phyloP scores from a whole-genome alignment of 176 grass and related monocot species.

The Zoysia pacifica region DNA sequence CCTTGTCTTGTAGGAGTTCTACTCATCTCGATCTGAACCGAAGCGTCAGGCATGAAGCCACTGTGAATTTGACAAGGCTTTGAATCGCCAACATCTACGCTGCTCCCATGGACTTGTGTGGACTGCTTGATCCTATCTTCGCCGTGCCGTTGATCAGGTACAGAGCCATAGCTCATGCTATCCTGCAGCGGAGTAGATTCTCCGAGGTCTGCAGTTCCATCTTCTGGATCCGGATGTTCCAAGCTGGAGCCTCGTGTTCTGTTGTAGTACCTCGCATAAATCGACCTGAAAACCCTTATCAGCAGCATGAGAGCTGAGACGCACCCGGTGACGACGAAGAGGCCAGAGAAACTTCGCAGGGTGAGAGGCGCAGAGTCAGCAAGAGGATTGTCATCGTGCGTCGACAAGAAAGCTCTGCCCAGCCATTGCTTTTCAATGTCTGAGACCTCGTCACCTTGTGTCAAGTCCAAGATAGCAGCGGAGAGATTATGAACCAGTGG shows the following conservation, averaged over 20 bases:
- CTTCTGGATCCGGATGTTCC: neutral
- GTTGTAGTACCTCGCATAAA: constrained; percentile 31
- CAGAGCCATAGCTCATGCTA: neutral
- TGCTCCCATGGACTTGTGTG: neutral
- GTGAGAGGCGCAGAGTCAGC: constrained; percentile 33
- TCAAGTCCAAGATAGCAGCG: constrained; percentile 50
- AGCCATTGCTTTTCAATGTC: constrained; percentile 51
- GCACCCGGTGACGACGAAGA: constrained; percentile 50
- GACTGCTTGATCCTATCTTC: neutral
- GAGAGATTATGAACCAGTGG: constrained; percentile 54
- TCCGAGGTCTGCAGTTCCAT: neutral
- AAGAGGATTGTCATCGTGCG: neutral
- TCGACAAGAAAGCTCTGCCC: neutral
- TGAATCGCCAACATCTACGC: neutral
- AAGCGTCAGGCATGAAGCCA: neutral
- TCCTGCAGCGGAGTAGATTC: neutral
- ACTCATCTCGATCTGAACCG: neutral
- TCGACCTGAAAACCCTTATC: neutral
- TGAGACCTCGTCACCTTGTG: constrained; percentile 30
- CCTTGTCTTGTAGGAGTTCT: neutral
- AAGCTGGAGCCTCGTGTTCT: neutral
- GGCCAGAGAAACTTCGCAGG: constrained; percentile 51
- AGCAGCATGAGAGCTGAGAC: constrained; percentile 41
- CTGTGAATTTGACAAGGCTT: neutral
- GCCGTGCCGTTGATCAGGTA: neutral